These are phyloP conservation scores for Trichoderma asperelloides DNA, from an alignment of 495 filamentous ascomycete genomes.

Conservation along the genomic window DNA sequence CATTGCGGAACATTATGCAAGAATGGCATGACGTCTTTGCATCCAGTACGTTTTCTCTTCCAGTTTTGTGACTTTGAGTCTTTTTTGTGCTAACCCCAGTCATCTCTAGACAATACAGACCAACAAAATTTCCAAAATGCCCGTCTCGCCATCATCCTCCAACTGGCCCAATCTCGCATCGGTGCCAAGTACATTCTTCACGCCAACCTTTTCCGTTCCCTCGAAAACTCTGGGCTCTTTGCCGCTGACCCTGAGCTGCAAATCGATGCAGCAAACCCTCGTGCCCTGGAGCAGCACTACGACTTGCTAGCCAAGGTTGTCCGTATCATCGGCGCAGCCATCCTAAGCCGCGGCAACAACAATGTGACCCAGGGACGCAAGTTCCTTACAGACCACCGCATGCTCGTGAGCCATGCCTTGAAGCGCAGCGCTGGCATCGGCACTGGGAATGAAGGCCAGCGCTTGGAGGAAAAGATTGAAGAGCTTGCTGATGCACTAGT, in stretches of 20 bases:
- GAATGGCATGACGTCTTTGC: slow-evolving; percentile 41
- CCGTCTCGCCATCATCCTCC: slow-evolving; percentile 72
- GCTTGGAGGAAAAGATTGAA: slow-evolving; percentile 38
- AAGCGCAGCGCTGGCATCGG: slow-evolving; percentile 83
- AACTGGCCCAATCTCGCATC: slow-evolving; percentile 65
- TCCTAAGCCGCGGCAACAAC: slow-evolving; percentile 69
- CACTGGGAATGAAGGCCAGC: slow-evolving; percentile 58
- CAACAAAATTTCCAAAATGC: slow-evolving; percentile 57
- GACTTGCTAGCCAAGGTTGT: slow-evolving; percentile 70
- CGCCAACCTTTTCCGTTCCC: slow-evolving; percentile 76
- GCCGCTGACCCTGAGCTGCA: slow-evolving; percentile 89
- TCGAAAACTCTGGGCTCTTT: slow-evolving; percentile 73
- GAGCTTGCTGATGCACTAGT: slow-evolving; percentile 51
- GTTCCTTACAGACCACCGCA: slow-evolving; percentile 73
- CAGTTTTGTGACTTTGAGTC: not conserved
- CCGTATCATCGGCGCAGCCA: slow-evolving; percentile 68
- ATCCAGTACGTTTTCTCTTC: slow-evolving; percentile 21
- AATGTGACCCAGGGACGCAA: slow-evolving; percentile 68
- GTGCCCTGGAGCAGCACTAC: slow-evolving; percentile 72
- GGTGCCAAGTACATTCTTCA: slow-evolving; percentile 78
- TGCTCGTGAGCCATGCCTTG: slow-evolving; percentile 76
- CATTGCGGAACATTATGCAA: slow-evolving; percentile 57
- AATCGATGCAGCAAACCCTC: slow-evolving; percentile 46
- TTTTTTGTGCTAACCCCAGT: slow-evolving; percentile 9
- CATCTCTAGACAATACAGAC: slow-evolving; percentile 17